phyloP scores from a whole-genome alignment of 2,329 filamentous ascomycete genomes.

The Penicillium sp. region DNA sequence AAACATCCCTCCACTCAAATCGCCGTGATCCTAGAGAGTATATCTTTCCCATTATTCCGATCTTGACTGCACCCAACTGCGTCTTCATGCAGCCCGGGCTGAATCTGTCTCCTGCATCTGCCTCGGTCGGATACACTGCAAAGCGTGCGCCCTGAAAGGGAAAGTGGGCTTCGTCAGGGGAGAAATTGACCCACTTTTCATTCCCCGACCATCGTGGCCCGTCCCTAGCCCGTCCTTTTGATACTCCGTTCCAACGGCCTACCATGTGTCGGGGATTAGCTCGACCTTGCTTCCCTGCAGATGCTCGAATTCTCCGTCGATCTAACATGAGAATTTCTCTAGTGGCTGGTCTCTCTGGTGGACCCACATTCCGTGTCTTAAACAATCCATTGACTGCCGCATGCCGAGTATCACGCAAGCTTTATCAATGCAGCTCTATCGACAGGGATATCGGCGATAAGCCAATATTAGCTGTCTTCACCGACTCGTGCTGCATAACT shows the following conservation, averaged over 20 bases:
- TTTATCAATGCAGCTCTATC: background rate
- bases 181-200: constrained; percentile 20
- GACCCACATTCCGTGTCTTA: background rate
- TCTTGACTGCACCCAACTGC: background rate
- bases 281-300: background rate
- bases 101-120: background rate
- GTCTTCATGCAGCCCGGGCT: background rate
- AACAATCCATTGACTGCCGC: background rate
- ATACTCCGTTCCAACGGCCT: background rate
- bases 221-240: constrained; percentile 12
- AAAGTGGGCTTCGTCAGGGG: background rate
- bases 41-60: no score
- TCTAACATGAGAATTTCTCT: background rate
- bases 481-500: background rate
- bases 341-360: background rate
- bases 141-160: background rate
- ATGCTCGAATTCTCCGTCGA: constrained; percentile 1
- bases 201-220: constrained; percentile 15
- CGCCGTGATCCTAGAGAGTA: no score
- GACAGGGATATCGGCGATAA: background rate
- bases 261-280: background rate
- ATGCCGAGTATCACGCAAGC: background rate
- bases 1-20: background rate
- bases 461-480: background rate
- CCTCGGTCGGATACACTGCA: background rate